A percentile compares a stretch with the other conserved stretches of the same genome.
These are phyloP conservation scores for Podospora pseudopauciseta DNA, from an alignment of 495 filamentous ascomycete species.

Conservation along the genomic window DNA sequence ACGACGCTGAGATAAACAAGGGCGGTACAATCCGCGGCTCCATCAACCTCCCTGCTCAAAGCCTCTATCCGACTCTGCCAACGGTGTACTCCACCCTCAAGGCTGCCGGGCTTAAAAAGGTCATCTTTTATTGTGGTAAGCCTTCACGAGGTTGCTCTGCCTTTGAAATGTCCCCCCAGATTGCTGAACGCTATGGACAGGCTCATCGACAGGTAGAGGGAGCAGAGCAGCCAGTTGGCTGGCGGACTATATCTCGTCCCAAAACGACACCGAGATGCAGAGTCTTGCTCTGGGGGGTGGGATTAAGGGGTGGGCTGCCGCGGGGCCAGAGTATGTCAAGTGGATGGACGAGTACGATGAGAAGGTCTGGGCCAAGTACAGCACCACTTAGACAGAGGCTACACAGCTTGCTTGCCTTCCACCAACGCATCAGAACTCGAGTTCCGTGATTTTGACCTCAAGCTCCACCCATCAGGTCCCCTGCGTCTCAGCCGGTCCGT, in stretches of 20 bases:
- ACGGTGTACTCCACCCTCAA: conserved; percentile 54
- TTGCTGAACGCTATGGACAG: conserved; percentile 32
- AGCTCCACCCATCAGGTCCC: background rate
- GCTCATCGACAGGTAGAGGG: conserved; percentile 61
- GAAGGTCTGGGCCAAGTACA: conserved; percentile 40
- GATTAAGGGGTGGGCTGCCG: conserved; percentile 61
- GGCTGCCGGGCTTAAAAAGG: conserved; percentile 44
- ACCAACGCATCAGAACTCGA: background rate
- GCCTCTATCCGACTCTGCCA: conserved; percentile 56
- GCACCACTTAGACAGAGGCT: background rate
- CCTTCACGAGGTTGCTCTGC: conserved; percentile 6
- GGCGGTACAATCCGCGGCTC: conserved; percentile 66
- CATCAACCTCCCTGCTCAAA: conserved; percentile 70
- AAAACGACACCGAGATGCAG: conserved; percentile 44
- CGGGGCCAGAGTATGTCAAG: conserved; percentile 52
- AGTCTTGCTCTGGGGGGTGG: conserved; percentile 59
- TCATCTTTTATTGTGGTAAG: conserved; percentile 68
- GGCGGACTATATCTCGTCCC: conserved; percentile 53
- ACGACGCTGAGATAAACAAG: background rate
- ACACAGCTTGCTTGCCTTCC: background rate
- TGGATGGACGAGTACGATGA: conserved; percentile 59
- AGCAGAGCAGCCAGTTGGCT: conserved; percentile 63
- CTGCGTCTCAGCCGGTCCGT: background rate
- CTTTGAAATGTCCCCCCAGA: background rate
- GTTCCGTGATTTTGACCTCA: background rate